Conservation (phyloP, 2,329 filamentous ascomycete genomes). For the Cladosporium oxysporum region DNA sequence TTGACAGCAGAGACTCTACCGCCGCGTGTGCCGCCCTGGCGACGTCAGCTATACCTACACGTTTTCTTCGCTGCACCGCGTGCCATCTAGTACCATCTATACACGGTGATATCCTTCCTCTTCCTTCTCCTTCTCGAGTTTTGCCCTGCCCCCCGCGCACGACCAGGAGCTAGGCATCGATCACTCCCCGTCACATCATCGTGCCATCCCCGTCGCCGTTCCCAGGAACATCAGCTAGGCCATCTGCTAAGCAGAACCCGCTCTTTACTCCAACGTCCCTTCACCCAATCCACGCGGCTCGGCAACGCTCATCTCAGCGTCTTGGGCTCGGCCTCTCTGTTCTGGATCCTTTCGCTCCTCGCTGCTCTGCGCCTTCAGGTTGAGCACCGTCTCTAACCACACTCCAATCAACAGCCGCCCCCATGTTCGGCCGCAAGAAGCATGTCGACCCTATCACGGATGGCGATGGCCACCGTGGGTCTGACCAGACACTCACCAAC, state of each 20-base stretch:
- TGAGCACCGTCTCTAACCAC: neutral
- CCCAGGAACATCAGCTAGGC: neutral
- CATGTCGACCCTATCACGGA: conserved; percentile 18
- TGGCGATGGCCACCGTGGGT: conserved; percentile 23
- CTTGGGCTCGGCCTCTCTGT: conserved; percentile 2
- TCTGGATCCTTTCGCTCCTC: neutral
- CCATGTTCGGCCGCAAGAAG: conserved; percentile 38
- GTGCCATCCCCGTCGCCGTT: conserved; percentile 5
- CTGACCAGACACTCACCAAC: conserved; percentile 33
- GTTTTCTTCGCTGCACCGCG: neutral
- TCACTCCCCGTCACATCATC: conserved; percentile 12
- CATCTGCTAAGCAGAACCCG: conserved; percentile 8
- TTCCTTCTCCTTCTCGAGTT: neutral
- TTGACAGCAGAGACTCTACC: neutral
- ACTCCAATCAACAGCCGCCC: conserved; percentile 5
- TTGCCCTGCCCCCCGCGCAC: neutral
- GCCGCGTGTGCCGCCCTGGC: conserved; percentile 7
- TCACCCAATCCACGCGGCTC: neutral
- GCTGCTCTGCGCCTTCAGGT: neutral
- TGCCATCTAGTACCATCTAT: neutral
- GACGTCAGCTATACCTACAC: conserved; percentile 3
- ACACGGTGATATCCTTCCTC: neutral
- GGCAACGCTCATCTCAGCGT: conserved; percentile 5
- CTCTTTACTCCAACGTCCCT: conserved; percentile 14
- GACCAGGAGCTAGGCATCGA: conserved; percentile 5